Conservation (phyloP, 176 grass and related monocot genomes). For the Coix lacrymajobi region DNA sequence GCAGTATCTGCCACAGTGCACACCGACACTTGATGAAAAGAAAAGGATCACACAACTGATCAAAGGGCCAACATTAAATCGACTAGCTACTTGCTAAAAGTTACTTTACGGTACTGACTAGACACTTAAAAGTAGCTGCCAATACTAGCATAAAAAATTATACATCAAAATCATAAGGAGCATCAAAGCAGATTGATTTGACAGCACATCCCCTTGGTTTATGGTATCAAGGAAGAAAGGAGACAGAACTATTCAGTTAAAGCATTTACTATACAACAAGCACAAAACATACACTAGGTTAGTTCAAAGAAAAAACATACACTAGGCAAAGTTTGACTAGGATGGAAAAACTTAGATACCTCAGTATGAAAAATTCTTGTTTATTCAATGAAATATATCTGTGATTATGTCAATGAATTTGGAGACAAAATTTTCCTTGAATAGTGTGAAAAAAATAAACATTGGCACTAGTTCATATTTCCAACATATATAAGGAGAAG, state of each 20-base stretch:
- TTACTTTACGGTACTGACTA: not conserved
- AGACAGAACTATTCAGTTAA: not conserved
- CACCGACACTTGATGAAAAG: slow-evolving; percentile 32
- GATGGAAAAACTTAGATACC: not conserved
- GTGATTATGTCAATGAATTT: not conserved
- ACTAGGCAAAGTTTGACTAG: not conserved
- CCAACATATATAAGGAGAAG: not conserved
- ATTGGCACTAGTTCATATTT: not conserved
- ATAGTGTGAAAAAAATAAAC: slow-evolving; percentile 4
- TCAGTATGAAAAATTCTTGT: not conserved
- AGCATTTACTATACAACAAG: not conserved
- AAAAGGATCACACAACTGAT: slow-evolving; percentile 28
- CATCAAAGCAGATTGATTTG: slow-evolving; percentile 12
- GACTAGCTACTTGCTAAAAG: slow-evolving; percentile 14
- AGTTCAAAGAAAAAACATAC: no score
- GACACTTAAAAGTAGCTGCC: slow-evolving; percentile 26
- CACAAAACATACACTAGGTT: not conserved
- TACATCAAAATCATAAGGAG: slow-evolving; percentile 7
- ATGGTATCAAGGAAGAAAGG: not conserved
- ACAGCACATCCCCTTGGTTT: slow-evolving; percentile 6
- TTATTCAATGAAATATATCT: slow-evolving; percentile 7
- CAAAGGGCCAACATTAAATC: slow-evolving; percentile 13
- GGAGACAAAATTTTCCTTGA: not conserved
- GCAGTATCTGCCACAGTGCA: slow-evolving; percentile 24
- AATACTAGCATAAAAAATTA: slow-evolving; percentile 5